phyloP scores from a whole-genome alignment of 2,329 filamentous ascomycete genomes.

The Apiospora marii region DNA sequence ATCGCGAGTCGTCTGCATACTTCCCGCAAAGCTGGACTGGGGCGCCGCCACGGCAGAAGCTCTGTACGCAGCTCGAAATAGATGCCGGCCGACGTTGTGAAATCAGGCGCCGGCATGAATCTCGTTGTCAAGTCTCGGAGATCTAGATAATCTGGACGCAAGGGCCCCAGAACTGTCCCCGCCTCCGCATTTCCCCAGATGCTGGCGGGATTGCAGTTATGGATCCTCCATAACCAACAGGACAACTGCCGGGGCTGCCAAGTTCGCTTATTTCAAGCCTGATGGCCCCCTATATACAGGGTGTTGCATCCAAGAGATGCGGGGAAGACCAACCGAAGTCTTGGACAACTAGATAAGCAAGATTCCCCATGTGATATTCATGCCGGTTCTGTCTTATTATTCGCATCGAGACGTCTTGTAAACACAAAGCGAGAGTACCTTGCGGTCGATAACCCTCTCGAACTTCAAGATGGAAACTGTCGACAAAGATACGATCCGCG shows the following conservation, averaged over 20 bases:
- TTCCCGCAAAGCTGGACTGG: background rate
- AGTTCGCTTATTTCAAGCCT: conserved; percentile 12
- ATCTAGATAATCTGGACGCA: background rate
- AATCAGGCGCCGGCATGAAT: background rate
- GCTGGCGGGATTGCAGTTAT: conserved; percentile 4
- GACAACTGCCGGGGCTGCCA: conserved; percentile 8
- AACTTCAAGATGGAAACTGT: conserved; percentile 30
- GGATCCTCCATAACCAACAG: background rate
- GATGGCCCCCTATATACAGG: background rate
- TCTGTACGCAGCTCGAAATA: too few relatives aligned
- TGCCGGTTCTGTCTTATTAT: background rate
- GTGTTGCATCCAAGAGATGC: background rate
- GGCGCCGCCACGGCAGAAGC: background rate
- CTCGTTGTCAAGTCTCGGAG: background rate
- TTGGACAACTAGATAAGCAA: background rate
- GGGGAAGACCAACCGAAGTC: background rate
- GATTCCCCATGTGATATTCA: background rate
- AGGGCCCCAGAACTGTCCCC: conserved; percentile 2
- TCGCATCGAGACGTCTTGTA: background rate
- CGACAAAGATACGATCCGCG: conserved; percentile 41
- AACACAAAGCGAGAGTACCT: background rate
- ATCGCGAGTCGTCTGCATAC: background rate
- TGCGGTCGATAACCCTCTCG: background rate
- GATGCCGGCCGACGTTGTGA: background rate
- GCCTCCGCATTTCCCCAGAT: conserved; percentile 10